A percentile compares a stretch with the other conserved stretches of the same genome.
These are phyloP conservation scores for Trichophyton benhamiae DNA, from an alignment of 2,329 filamentous ascomycete species.

Conservation along the genomic window DNA sequence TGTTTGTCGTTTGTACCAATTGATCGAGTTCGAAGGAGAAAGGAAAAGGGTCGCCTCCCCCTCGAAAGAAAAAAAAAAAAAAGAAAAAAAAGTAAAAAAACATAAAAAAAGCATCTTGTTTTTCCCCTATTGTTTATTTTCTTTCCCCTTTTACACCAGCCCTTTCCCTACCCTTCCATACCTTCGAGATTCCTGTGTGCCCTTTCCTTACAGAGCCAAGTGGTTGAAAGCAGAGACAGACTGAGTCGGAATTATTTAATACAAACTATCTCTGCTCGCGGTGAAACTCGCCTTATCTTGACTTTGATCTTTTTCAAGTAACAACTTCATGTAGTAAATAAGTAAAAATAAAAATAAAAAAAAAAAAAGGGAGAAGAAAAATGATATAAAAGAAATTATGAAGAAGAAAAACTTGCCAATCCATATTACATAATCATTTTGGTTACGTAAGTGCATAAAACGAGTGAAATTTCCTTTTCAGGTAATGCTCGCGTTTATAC, in stretches of 20 bases:
- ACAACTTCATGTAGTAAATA: too few species aligned
- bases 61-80: too few species aligned
- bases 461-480: not conserved
- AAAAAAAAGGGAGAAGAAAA: too few species aligned
- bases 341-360: too few species aligned
- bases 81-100: too few species aligned
- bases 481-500: not conserved
- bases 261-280: not conserved
- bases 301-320: not conserved
- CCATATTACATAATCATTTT: not conserved
- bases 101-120: slow-evolving; percentile 1
- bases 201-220: not conserved
- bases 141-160: not conserved
- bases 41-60: not conserved
- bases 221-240: not conserved
- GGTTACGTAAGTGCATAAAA: not conserved
- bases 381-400: not conserved
- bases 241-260: not conserved
- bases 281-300: not conserved
- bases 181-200: not conserved
- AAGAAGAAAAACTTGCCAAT: not conserved
- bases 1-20: not conserved
- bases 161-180: not conserved
- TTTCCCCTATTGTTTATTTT: not conserved
- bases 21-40: not conserved